phyloP scores from a whole-genome alignment of 2,329 filamentous ascomycete species.

The Sclerotinia borealis region DNA sequence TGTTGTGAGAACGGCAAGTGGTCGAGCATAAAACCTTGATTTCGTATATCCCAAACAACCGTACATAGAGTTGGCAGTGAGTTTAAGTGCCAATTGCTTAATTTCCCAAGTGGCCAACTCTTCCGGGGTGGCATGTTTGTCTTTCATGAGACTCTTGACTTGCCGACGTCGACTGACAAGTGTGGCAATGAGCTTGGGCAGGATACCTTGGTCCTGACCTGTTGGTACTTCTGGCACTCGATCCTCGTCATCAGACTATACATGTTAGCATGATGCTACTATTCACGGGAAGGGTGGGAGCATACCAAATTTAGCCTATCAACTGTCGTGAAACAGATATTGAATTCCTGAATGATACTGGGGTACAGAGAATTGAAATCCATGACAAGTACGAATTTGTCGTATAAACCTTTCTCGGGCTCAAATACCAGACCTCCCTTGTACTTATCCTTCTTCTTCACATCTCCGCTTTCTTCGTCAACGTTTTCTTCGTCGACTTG shows the following conservation, averaged over 20 bases:
- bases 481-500: slow-evolving; percentile 65
- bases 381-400: slow-evolving; percentile 98
- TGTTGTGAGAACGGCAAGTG: slow-evolving; percentile 90
- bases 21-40: slow-evolving; percentile 94
- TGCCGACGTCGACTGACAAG: slow-evolving; percentile 83
- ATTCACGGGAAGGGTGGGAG: slow-evolving; percentile 9
- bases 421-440: slow-evolving; percentile 98
- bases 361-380: slow-evolving; percentile 99
- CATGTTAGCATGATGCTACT: slow-evolving; percentile 19
- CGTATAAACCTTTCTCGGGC: slow-evolving; percentile 93
- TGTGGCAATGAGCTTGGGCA: slow-evolving; percentile 86
- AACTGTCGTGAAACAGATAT: slow-evolving; percentile 98
- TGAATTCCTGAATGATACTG: slow-evolving; percentile 99
- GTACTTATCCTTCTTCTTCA: slow-evolving; percentile 98
- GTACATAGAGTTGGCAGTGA: slow-evolving; percentile 99
- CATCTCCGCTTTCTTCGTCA: slow-evolving; percentile 64
- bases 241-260: slow-evolving; percentile 71
- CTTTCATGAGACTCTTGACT: slow-evolving; percentile 96
- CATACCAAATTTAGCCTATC: slow-evolving; percentile 68
- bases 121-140: slow-evolving; percentile 77
- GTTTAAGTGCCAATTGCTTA: slow-evolving; percentile 91
- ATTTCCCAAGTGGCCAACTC: slow-evolving; percentile 95
- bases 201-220: slow-evolving; percentile 73
- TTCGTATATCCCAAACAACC: slow-evolving; percentile 95
- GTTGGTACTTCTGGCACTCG: slow-evolving; percentile 80